Evolutionary conservation across 2,329 filamentous ascomycete species (phyloP), one percentile per base, ranked within the genome.

Genomic region (Aspergillaceae sp.): DNA sequence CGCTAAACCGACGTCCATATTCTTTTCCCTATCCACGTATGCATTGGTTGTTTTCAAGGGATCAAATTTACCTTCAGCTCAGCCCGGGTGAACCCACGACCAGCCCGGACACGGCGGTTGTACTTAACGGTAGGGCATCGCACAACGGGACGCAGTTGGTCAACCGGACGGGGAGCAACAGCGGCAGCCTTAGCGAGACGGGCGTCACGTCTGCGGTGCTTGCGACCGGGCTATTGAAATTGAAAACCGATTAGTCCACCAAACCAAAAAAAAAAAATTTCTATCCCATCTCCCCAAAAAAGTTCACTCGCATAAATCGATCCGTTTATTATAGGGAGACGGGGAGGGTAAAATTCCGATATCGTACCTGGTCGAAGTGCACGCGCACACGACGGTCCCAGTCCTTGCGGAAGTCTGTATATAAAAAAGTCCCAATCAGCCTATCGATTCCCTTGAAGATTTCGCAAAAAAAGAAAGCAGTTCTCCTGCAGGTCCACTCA

Each of bases 341-440:
- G 47, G 42, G 43, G 29, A 41, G 42, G 37, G 33, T 29, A 43
- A 40, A 35, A 34, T 46, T 48, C 51, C 51, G 69, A 74, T 66
- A 72, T 71, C 75, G 74, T 91, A 94, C 91, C 89, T 97, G 92
- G 82, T 98, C 89, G 80, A 98, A 98, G 83, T 98, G 92, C 76
- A 87, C 87, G 78, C 89, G 87, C 72, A 98, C 92, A 78, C 90
- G 87, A 79, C 89, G 87, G 78, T 97, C 90, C 92, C 92, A 98
- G 82, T 98, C 90, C 88, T 95, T 96, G 79, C 88, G 90, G 87
- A 95, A 95, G 74, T 96, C 87, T 92, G 68, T 55, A 58, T 48
- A 2, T 19, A 19, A 53, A 51, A 61, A 51, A 61, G 56, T 34
- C 19, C 8, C 40, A 40, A 54, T 66, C 56, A 67, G 58, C 48